Evolutionary conservation across 2,329 filamentous ascomycete species (phyloP).

Genomic region (Cadophora sp.): DNA sequence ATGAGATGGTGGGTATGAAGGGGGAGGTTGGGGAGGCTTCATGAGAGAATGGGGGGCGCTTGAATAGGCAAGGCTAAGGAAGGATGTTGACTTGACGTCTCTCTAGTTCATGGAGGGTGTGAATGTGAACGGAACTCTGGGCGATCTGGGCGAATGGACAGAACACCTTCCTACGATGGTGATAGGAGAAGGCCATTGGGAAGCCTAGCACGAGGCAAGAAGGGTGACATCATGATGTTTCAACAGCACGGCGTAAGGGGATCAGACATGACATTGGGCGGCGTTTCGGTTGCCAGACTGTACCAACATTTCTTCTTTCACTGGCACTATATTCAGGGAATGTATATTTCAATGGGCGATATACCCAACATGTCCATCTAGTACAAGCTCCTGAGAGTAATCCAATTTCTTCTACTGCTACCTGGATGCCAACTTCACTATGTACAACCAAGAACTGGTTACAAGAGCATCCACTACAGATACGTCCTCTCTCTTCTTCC

Average conservation of each 20-base stretch:
- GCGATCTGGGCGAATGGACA: background rate
- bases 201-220: no score
- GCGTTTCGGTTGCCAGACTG: slow-evolving; percentile 29
- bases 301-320: slow-evolving; percentile 13
- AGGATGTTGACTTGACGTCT: background rate
- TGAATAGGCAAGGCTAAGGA: slow-evolving; percentile 1
- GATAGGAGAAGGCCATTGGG: background rate
- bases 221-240: slow-evolving; percentile 6
- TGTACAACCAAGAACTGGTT: background rate
- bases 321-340: slow-evolving; percentile 13
- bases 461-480: slow-evolving; percentile 24
- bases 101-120: no score
- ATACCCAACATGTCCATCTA: slow-evolving; percentile 15
- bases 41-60: slow-evolving; percentile 20
- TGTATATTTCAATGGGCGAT: slow-evolving; percentile 6
- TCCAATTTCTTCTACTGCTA: slow-evolving; percentile 17
- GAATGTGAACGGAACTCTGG: no score
- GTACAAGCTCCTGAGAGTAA: slow-evolving; percentile 8
- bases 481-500: slow-evolving; percentile 39
- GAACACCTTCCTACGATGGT: background rate
- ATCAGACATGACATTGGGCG: slow-evolving; percentile 30
- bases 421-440: background rate
- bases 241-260: slow-evolving; percentile 30
- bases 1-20: slow-evolving; percentile 69
- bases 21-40: slow-evolving; percentile 38